Base-by-base conservation (phyloP, 768 basidiomycete species). In the Chlorophyllum brunneum region DNA sequence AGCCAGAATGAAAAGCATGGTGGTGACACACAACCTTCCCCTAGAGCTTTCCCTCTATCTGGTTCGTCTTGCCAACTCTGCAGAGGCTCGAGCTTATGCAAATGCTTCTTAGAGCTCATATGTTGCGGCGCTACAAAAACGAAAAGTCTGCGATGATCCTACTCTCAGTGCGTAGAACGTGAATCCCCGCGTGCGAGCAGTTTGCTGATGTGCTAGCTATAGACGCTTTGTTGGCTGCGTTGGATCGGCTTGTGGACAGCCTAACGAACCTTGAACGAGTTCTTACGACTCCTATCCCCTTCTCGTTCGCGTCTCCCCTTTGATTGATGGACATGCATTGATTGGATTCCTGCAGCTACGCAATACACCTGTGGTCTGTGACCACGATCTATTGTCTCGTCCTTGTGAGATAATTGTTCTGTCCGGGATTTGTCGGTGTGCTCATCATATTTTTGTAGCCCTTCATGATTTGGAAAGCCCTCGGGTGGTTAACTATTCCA, bases 241-340 rank as follows among this genome's bases (percentile, higher is more conserved):
- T 87, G 8, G 78, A 74, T 57, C 72, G 75, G 54, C 74, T 86
- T 20, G 80, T 83, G 2, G 84, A 87, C 50, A 77, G 80, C 23
- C 67, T 88, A 44, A 86, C 85, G 7, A 83, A 82, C 3, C 70
- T 88, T 2, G 86, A 89, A 60, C 71, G 87, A 31, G 86, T 88
- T 55, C 71, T 89, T 4, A 88, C 86, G 0, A 86, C 85, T 1
- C 86, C 86, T 3, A 86, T 89, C 39, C 87, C 86, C 8, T 87
- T 85, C 68, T 87, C 85, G 78, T 86, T 57, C 36, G 77, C 66
- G 4, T 27, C 9, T 18, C 2, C n/a, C 29, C 34, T 5, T 9
- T 31, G 16, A 15, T 15, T 37, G 15, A 15, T 11, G 16, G 11
- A 44, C 2, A 45, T 44, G 15, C 2, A 13, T 36, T 10, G 16